Conservation (phyloP, 192 early-diverging fungal species). For the Paraglomus occultum region DNA sequence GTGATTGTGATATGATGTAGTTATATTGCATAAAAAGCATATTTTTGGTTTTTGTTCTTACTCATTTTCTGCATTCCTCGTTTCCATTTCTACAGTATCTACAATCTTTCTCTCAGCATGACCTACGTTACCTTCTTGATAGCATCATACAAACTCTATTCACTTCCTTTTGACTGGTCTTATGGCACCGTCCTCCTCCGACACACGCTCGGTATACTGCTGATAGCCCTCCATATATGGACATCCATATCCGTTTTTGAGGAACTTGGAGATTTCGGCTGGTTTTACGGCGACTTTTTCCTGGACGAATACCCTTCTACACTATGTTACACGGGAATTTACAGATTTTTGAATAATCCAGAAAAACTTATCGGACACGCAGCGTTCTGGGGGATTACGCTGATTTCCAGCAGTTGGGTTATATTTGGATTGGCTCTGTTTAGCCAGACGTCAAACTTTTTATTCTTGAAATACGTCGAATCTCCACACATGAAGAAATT, state of each 20-base stretch:
- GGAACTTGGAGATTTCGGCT: conserved; percentile 92
- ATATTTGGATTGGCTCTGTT: conserved; percentile 83
- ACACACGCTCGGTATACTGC: conserved; percentile 77
- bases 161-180: conserved; percentile 65
- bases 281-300: conserved; percentile 99
- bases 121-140: conserved; percentile 86
- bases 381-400: conserved; percentile 90
- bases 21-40: neutral
- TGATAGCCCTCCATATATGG: conserved; percentile 90
- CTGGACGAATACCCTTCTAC: conserved; percentile 73
- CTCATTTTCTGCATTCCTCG: neutral
- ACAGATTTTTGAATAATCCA: conserved; percentile 87
- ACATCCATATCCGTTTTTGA: conserved; percentile 90
- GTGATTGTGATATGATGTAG: conserved; percentile 34
- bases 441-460: conserved; percentile 77
- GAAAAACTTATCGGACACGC: conserved; percentile 92
- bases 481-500: conserved; percentile 87
- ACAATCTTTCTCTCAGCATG: conserved; percentile 89
- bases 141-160: conserved; percentile 79
- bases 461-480: conserved; percentile 88
- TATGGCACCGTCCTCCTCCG: conserved; percentile 72
- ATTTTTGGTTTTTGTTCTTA: neutral
- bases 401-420: conserved; percentile 80
- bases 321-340: conserved; percentile 88
- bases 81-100: conserved; percentile 58